Evolutionary conservation across 2,329 filamentous ascomycete genomes (phyloP).

Genomic region (Aspergillus bombycis): DNA sequence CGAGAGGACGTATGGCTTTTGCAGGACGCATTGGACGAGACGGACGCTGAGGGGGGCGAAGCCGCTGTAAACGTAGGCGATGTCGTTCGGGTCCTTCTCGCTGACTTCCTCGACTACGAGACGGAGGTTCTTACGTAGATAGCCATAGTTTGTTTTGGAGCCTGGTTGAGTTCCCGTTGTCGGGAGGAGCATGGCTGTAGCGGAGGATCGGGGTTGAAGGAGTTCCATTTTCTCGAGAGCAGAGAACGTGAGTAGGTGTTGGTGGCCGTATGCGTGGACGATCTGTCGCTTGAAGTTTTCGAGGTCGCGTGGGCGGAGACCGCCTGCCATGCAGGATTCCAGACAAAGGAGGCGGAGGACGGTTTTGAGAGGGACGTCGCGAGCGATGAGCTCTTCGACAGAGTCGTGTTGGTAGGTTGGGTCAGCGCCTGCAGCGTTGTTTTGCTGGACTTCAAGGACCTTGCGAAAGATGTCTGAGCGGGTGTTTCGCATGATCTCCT

Average conservation of each 20-base stretch:
- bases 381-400: conserved; percentile 92
- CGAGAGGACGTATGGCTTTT: conserved; percentile 80
- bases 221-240: conserved; percentile 88
- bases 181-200: conserved; percentile 79
- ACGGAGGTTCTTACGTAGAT: conserved; percentile 80
- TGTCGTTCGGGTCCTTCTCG: conserved; percentile 89
- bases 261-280: conserved; percentile 90
- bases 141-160: conserved; percentile 85
- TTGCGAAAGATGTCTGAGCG: conserved; percentile 86
- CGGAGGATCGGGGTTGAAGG: conserved; percentile 75
- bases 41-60: conserved; percentile 92
- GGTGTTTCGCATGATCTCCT: conserved; percentile 94
- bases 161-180: conserved; percentile 66
- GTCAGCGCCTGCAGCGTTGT: conserved; percentile 86
- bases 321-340: conserved; percentile 86
- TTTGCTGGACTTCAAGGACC: conserved; percentile 91
- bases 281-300: conserved; percentile 88
- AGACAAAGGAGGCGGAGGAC: conserved; percentile 85
- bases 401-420: conserved; percentile 85
- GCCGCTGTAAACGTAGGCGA: conserved; percentile 97
- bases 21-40: conserved; percentile 87
- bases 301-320: conserved; percentile 83
- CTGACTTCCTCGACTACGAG: conserved; percentile 96
- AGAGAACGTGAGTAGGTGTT: conserved; percentile 87
- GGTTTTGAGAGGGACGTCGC: conserved; percentile 77